A percentile compares a stretch with the other conserved stretches of the same genome.
Evolutionary conservation across 1,284 basidiomycete genomes (phyloP).

Genomic region (Termitomyces sp.): DNA sequence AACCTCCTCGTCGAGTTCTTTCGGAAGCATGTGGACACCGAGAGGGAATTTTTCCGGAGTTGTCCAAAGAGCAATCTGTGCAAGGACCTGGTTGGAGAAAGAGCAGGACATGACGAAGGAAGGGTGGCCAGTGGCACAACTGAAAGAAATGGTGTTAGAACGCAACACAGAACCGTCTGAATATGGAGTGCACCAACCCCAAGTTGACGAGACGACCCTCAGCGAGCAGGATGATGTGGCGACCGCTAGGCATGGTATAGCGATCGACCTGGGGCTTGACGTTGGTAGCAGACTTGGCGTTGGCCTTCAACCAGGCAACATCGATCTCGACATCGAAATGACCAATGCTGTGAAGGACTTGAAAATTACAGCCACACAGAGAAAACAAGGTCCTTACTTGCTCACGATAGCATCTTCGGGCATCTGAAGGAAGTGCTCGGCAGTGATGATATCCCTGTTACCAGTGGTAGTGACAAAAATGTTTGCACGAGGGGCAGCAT

Average conservation of each 20-base stretch:
- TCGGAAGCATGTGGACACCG: slow-evolving; percentile 95
- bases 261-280: slow-evolving; percentile 99
- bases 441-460: slow-evolving; percentile 97
- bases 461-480: slow-evolving; percentile 99
- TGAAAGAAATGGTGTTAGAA: slow-evolving; percentile 13
- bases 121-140: slow-evolving; percentile 88
- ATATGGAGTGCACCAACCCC: slow-evolving; percentile 53
- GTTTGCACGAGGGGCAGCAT: slow-evolving; percentile 84
- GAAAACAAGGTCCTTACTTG: slow-evolving; percentile 60
- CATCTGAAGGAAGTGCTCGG: slow-evolving; percentile 92
- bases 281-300: slow-evolving; percentile 83
- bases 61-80: slow-evolving; percentile 98
- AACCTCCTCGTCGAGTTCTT: slow-evolving; percentile 98
- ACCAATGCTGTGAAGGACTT: slow-evolving; percentile 64
- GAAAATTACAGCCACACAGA: background rate
- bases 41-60: slow-evolving; percentile 86
- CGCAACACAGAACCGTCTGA: slow-evolving; percentile 1
- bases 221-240: slow-evolving; percentile 96
- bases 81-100: slow-evolving; percentile 97
- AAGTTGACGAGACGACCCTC: slow-evolving; percentile 99
- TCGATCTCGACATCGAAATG: slow-evolving; percentile 99
- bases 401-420: slow-evolving; percentile 98
- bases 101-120: slow-evolving; percentile 99
- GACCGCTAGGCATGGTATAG: slow-evolving; percentile 87
- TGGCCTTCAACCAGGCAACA: slow-evolving; percentile 97